These are phyloP conservation scores for Sporothrix globosa DNA, from an alignment of 2,329 filamentous ascomycete genomes.

Conservation along the genomic window DNA sequence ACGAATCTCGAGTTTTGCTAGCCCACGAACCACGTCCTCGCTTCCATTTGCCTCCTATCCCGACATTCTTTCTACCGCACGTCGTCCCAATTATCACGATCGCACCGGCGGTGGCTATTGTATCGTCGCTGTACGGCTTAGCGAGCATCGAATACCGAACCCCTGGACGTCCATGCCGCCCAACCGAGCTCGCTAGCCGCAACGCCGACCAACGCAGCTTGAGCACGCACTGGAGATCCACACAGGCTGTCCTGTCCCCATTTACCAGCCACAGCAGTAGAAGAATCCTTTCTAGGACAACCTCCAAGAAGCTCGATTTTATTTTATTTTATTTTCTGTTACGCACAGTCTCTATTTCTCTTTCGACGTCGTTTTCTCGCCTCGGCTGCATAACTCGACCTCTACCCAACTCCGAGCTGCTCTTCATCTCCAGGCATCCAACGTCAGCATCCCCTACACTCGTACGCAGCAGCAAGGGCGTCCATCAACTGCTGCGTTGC, in stretches of 20 bases:
- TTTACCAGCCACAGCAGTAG: slow-evolving; percentile 19
- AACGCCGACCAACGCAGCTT: slow-evolving; percentile 13
- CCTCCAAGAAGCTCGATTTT: background rate
- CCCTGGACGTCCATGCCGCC: background rate
- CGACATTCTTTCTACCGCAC: background rate
- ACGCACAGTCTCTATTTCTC: background rate
- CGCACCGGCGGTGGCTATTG: background rate
- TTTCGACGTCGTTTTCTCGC: background rate
- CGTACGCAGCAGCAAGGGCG: background rate
- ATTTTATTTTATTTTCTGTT: background rate
- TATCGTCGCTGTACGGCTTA: slow-evolving; percentile 2
- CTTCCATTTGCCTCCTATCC: background rate
- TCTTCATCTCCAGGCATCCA: background rate
- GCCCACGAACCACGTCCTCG: background rate
- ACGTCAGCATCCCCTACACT: background rate
- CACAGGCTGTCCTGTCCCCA: slow-evolving; percentile 2
- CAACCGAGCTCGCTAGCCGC: slow-evolving; percentile 22
- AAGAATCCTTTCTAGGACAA: background rate
- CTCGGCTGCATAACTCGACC: background rate
- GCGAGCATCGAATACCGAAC: slow-evolving; percentile 19
- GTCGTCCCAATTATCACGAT: background rate
- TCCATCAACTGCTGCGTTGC: background rate
- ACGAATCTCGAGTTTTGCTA: slow-evolving; percentile 12
- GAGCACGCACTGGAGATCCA: slow-evolving; percentile 23
- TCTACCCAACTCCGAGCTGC: background rate